These are phyloP conservation scores for Chenopodium album DNA, from an alignment of 148 eudicot species.

Conservation along the genomic window DNA sequence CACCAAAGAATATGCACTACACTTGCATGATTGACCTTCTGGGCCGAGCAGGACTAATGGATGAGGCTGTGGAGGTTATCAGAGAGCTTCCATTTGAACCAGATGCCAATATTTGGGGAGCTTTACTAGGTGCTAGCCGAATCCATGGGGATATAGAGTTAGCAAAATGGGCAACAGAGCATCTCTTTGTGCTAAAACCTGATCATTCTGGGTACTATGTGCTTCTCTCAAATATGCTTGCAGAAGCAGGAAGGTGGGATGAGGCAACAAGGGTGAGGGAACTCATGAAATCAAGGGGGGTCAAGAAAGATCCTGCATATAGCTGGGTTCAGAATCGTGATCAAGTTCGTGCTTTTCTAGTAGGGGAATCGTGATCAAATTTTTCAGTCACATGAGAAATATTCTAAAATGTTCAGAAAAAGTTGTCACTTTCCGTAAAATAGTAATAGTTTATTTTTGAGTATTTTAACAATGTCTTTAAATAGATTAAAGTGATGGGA, in stretches of 20 bases:
- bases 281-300: slow-evolving; percentile 55
- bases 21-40: slow-evolving; percentile 87
- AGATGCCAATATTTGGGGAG: slow-evolving; percentile 66
- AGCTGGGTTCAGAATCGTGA: slow-evolving; percentile 59
- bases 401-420: background rate
- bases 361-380: slow-evolving; percentile 28
- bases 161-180: slow-evolving; percentile 65
- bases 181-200: slow-evolving; percentile 54
- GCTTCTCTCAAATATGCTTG: slow-evolving; percentile 63
- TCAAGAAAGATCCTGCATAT: slow-evolving; percentile 61
- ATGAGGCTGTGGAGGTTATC: slow-evolving; percentile 54
- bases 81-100: slow-evolving; percentile 48
- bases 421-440: background rate
- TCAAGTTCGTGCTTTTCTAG: slow-evolving; percentile 42
- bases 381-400: background rate
- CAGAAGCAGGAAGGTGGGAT: slow-evolving; percentile 75
- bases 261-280: slow-evolving; percentile 61
- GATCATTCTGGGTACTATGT: slow-evolving; percentile 66
- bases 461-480: too few relatives aligned
- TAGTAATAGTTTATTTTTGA: too few relatives aligned
- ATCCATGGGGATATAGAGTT: slow-evolving; percentile 62
- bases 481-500: background rate
- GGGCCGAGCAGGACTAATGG: slow-evolving; percentile 70
- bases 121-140: slow-evolving; percentile 68
- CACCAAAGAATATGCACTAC: slow-evolving; percentile 50